These are phyloP conservation scores for Aspergillus alliaceus DNA, from an alignment of 2,329 filamentous ascomycete species.

Conservation along the genomic window DNA sequence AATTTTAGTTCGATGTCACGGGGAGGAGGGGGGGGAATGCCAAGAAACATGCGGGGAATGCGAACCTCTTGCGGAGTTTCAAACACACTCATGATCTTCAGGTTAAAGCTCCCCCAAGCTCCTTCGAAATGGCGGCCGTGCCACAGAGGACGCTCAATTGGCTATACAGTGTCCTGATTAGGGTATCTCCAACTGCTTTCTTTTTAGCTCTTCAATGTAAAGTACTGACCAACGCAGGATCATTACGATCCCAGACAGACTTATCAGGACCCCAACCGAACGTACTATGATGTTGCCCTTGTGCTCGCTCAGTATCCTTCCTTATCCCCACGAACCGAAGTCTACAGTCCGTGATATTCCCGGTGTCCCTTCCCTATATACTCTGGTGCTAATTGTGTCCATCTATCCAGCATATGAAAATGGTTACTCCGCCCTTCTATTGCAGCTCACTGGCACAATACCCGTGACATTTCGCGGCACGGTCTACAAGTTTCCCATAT, in stretches of 20 bases:
- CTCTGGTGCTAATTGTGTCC: background rate
- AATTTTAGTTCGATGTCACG: background rate
- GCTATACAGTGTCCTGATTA: constrained; percentile 88
- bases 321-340: constrained; percentile 82
- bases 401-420: constrained; percentile 73
- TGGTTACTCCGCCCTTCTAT: constrained; percentile 79
- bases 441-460: constrained; percentile 82
- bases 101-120: too few species aligned
- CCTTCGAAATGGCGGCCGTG: constrained; percentile 60
- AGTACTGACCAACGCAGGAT: constrained; percentile 24
- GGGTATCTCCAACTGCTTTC: constrained; percentile 49
- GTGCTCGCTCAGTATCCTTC: constrained; percentile 76
- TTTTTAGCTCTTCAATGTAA: background rate
- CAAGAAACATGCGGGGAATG: constrained; percentile 18
- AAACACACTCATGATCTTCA: too few species aligned
- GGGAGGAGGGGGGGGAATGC: too few species aligned
- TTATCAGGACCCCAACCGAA: constrained; percentile 89
- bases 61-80: background rate
- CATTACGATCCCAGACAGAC: constrained; percentile 60
- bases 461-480: constrained; percentile 89
- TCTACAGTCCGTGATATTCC: constrained; percentile 70
- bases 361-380: background rate
- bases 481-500: constrained; percentile 86
- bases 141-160: constrained; percentile 90
- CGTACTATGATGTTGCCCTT: constrained; percentile 87